Evolutionary conservation across 1,284 basidiomycete genomes (phyloP), one percentile per base, ranked within the genome.

Genomic region (Leccinum ponderosum): DNA sequence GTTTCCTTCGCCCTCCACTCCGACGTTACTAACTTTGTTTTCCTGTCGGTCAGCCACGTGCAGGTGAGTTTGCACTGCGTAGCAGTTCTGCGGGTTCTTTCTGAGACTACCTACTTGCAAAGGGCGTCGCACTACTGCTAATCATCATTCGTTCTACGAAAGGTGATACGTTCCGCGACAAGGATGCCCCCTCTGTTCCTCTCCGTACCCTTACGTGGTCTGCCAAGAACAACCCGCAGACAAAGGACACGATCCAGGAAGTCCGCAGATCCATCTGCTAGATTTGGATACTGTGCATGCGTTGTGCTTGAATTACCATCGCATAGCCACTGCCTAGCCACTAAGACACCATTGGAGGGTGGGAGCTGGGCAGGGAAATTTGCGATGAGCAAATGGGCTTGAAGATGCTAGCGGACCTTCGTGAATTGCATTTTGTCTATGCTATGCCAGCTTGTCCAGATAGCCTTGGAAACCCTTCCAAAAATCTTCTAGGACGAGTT

Each of bases 401-500:
- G 35, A 37, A 37, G 14, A 42, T 42, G 39, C n/a, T n/a, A 42
- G 8, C 39, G 39, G 15, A 44, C 9, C n/a, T 1, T 44, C 9
- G 42, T 20, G 42, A 44, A 44, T 44, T 44, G 42, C 42, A 44
- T 12, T 44, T 44, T 44, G 11, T 44, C 42, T 44, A 8, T 42
- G 9, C 42, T 44, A 97, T 61, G 91, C 86, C 22, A 94, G 78
- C 65, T 90, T 91, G 76, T 96, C 94, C 31, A 97, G 80, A 72
- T 89, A 93, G 2, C 84, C 81, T 68, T 95, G 91, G 74, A 97
- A 96, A 1, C 89, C 88, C 73, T 90, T 92, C 82, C 88, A 91
- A 59, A 95, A 88, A 69, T 97, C 94, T 67, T 95, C 90, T 25
- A 96, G 76, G n/a, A 97, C 82, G 56, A 89, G 83, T 62, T 85